Base-by-base conservation (phyloP, 495 filamentous ascomycete species). In the Podospora comata region DNA sequence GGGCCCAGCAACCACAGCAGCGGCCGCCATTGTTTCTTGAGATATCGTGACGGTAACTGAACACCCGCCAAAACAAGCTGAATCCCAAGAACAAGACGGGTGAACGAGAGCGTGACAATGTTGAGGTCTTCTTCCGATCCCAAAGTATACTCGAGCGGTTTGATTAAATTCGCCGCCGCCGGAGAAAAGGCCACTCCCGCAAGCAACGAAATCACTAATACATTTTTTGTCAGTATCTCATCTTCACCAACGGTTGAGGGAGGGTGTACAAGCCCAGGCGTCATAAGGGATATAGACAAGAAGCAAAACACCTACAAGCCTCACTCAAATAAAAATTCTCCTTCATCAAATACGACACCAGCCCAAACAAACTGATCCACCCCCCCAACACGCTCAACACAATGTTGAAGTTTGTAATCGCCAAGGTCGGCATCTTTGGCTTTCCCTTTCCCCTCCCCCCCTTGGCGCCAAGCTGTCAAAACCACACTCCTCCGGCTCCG, bases 281-380 rank as follows among this genome's bases (percentile, higher is more conserved):
- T 23, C 23, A 23, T 39, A 39, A 6, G 34, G 5, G 6, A 39
- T 39, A 11, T 39, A 39, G 3, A 11, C 11, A 39, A 39, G 34
- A 39, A 39, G 34, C 23, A 23, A 23, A 23, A 20, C 27, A 85
- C 91, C 67, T 81, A 94, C 92, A 84, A 67, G 93, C 91, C 84
- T 97, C 94, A 18, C 92, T 96, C 5, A 98, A 85, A 74, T 96
- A 97, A 76, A 93, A 94, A 71, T 86, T 89, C 79, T 97, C 93
- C 74, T 97, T 97, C 78, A 90, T 85, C 13, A 97, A 85, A 77
- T 94, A 96, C 3, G 92, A 95, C 0, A 97, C 92, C 53, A 97
- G 81, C 9, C 91, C 92, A 75, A 96, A 98, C 23, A 96, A 72
- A 2, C 91, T 92, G 57, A 98, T 89, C 79, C 94, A 98, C 19